Evolutionary conservation across 495 filamentous ascomycete species (phyloP).

Genomic region (Penicillium nucicola): DNA sequence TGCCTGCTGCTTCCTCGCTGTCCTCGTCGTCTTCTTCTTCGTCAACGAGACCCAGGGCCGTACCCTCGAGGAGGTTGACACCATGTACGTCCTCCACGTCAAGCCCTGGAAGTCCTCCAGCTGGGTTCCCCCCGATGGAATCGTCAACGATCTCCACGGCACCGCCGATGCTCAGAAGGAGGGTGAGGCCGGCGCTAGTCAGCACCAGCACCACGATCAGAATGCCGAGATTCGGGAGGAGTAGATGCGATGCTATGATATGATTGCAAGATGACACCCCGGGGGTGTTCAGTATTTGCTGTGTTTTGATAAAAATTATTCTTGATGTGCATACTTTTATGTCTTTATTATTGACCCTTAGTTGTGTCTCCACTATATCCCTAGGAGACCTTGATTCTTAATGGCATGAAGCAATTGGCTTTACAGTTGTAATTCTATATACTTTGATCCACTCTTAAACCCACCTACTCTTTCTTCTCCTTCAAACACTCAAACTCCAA

Average conservation of each 20-base stretch:
- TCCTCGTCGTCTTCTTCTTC: constrained; percentile 74
- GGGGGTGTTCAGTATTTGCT: constrained; percentile 8
- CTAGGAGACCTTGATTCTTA: constrained; percentile 5
- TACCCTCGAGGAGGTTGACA: constrained; percentile 77
- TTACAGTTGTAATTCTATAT: not conserved
- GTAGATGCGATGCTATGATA: not conserved
- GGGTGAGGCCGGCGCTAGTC: constrained; percentile 9
- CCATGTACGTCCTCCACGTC: constrained; percentile 73
- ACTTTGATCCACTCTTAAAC: too few relatives aligned
- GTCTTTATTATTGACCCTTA: constrained; percentile 10
- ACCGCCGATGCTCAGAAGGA: constrained; percentile 17
- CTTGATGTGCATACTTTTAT: constrained; percentile 19
- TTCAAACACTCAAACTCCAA: constrained; percentile 62
- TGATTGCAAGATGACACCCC: not conserved
- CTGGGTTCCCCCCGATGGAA: constrained; percentile 54
- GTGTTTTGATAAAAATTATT: constrained; percentile 7
- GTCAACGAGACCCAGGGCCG: constrained; percentile 67
- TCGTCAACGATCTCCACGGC: constrained; percentile 31
- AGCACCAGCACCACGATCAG: constrained; percentile 27
- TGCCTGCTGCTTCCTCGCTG: constrained; percentile 60
- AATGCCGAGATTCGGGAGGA: constrained; percentile 14
- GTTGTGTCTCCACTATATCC: constrained; percentile 7
- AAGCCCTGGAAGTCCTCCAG: constrained; percentile 61
- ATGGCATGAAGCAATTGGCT: not conserved
- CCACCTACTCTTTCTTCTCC: not conserved